These are phyloP conservation scores for Aphanomyces stellatus DNA, from an alignment of 352 stramenopile species.

Conservation along the genomic window DNA sequence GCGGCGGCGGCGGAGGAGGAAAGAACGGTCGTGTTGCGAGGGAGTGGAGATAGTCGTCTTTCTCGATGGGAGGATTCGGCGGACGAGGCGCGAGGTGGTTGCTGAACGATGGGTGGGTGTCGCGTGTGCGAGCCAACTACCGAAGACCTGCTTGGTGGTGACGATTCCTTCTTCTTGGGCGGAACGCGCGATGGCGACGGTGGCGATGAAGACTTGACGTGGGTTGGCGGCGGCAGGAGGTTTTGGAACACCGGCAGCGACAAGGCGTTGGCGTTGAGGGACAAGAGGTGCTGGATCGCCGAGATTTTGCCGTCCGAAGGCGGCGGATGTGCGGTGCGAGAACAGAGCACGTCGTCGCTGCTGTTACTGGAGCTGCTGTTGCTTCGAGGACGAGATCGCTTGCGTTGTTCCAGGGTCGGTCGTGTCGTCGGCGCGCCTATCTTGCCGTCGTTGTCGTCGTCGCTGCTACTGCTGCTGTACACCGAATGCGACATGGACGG, in stretches of 20 bases:
- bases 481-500: not conserved
- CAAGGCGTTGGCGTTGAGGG: not conserved
- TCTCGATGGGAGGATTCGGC: not conserved
- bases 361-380: not conserved
- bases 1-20: not conserved
- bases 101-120: too few relatives aligned
- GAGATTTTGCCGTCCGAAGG: not conserved
- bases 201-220: not conserved
- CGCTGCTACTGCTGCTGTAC: conserved; percentile 3
- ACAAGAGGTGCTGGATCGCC: not conserved
- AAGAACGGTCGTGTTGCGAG: too few relatives aligned
- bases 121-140: not conserved
- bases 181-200: too few relatives aligned
- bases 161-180: not conserved
- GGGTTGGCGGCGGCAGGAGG: not conserved
- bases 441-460: not conserved
- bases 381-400: not conserved
- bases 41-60: too few relatives aligned
- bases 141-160: not conserved
- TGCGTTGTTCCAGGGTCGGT: not conserved
- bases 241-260: not conserved
- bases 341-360: not conserved
- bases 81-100: too few relatives aligned
- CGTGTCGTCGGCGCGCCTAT: not conserved
- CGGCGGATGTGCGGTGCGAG: not conserved